A percentile compares a stretch with the other conserved stretches of the same genome.
These are phyloP conservation scores for Ramaria sp. DNA, from an alignment of 768 basidiomycete species.

Conservation along the genomic window DNA sequence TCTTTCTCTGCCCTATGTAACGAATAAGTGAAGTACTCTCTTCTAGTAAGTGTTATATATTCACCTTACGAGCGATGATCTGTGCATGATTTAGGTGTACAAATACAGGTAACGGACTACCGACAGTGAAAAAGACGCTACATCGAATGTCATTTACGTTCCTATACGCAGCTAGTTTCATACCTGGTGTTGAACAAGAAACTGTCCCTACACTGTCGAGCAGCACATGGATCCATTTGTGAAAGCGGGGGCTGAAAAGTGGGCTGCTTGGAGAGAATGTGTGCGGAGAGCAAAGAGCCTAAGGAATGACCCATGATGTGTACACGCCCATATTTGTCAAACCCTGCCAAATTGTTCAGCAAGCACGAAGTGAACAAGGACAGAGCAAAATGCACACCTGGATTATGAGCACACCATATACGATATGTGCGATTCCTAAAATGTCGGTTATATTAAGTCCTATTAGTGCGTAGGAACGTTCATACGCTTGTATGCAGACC, in stretches of 20 bases:
- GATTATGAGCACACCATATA: slow-evolving; percentile 31
- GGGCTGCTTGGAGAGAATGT: slow-evolving; percentile 31
- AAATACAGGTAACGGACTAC: slow-evolving; percentile 31
- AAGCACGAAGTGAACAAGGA: neutral
- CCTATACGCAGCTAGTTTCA: neutral
- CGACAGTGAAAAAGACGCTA: slow-evolving; percentile 26
- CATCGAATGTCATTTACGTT: neutral
- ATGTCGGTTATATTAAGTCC: neutral
- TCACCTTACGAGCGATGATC: slow-evolving; percentile 27
- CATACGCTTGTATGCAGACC: slow-evolving; percentile 24
- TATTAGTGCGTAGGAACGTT: neutral
- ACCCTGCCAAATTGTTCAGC: neutral
- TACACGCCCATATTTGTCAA: slow-evolving; percentile 8
- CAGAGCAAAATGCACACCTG: slow-evolving; percentile 15
- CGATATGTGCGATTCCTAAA: slow-evolving; percentile 27
- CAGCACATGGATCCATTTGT: slow-evolving; percentile 22
- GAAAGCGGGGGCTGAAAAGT: slow-evolving; percentile 26
- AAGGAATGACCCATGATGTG: slow-evolving; percentile 33
- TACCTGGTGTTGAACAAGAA: slow-evolving; percentile 24
- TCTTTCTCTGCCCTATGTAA: slow-evolving; percentile 22
- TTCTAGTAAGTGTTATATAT: neutral
- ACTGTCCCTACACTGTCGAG: slow-evolving; percentile 17
- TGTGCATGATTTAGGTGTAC: slow-evolving; percentile 32
- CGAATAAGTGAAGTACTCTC: neutral
- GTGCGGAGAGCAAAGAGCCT: slow-evolving; percentile 28